Evolutionary conservation across 306 rosid species (phyloP).

Genomic region (Malus orientalis): DNA sequence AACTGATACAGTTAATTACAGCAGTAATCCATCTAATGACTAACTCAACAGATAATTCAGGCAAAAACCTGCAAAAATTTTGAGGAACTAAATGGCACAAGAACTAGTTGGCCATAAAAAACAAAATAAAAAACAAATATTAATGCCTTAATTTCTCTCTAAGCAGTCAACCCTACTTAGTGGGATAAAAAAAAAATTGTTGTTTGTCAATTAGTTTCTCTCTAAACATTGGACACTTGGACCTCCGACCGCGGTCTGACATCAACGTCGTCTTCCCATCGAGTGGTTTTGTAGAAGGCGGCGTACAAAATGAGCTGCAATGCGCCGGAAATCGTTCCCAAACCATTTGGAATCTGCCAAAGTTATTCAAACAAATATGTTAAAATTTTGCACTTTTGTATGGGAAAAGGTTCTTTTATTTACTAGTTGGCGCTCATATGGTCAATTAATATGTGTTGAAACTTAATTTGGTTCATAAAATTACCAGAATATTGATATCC

Average conservation of each 20-base stretch:
- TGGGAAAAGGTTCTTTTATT: not conserved
- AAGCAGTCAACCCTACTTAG: too few species aligned
- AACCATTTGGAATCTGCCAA: constrained; percentile 37
- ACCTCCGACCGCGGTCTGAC: not conserved
- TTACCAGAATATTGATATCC: constrained; percentile 62
- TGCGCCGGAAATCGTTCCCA: constrained; percentile 59
- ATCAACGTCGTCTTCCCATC: constrained; percentile 22
- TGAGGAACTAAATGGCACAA: not conserved
- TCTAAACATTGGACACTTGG: constrained; percentile 16
- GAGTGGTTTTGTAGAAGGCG: constrained; percentile 44
- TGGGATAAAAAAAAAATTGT: too few species aligned
- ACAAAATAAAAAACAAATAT: not conserved
- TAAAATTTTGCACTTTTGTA: not conserved
- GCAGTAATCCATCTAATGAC: not conserved
- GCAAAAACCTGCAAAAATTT: not conserved
- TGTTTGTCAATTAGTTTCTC: too few species aligned
- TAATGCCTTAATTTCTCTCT: not conserved
- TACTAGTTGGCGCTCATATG: not conserved
- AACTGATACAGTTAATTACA: not conserved
- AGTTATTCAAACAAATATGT: not conserved
- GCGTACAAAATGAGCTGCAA: constrained; percentile 51
- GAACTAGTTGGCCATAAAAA: not conserved
- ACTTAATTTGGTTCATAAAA: not conserved
- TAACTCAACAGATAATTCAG: not conserved
- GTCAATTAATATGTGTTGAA: not conserved